Conservation (phyloP, 2,329 filamentous ascomycete genomes). For the Aspergillus fumigatiaffinis region DNA sequence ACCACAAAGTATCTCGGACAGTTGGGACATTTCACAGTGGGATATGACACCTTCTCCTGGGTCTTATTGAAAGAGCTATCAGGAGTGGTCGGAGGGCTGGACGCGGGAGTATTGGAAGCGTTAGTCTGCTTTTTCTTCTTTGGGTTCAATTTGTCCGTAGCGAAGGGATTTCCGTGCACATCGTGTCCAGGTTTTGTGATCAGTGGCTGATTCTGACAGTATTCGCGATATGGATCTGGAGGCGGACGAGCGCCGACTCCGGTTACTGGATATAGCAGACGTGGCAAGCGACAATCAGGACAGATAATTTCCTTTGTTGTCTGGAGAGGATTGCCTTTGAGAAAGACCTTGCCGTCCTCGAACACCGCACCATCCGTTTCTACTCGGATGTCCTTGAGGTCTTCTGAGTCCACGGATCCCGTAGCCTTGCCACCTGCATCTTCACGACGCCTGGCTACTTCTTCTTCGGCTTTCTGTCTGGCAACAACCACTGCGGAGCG, state of each 20-base stretch:
- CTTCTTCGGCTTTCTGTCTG: constrained; percentile 42
- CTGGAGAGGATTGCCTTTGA: constrained; percentile 57
- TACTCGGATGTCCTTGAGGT: constrained; percentile 34
- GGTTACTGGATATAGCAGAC: constrained; percentile 54
- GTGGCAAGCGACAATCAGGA: constrained; percentile 57
- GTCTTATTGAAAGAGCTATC: constrained; percentile 30
- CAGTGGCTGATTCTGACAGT: constrained; percentile 59
- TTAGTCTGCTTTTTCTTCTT: constrained; percentile 39
- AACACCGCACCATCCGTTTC: constrained; percentile 52
- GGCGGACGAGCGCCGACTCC: constrained; percentile 47
- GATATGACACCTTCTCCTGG: constrained; percentile 33
- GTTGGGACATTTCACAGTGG: constrained; percentile 51
- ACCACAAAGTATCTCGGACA: constrained; percentile 60
- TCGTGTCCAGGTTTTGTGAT: constrained; percentile 56
- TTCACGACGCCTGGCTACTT: constrained; percentile 29
- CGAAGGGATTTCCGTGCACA: constrained; percentile 54
- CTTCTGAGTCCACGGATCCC: constrained; percentile 32
- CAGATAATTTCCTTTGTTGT: constrained; percentile 58
- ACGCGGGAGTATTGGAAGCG: constrained; percentile 32
- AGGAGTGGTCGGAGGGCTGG: constrained; percentile 33
- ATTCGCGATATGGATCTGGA: constrained; percentile 51
- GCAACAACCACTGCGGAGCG: constrained; percentile 46
- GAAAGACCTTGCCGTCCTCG: constrained; percentile 50
- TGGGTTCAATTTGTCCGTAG: constrained; percentile 44
- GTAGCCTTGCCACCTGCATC: constrained; percentile 28